Conservation (phyloP, 768 basidiomycete genomes). For the Mycena haematopus region DNA sequence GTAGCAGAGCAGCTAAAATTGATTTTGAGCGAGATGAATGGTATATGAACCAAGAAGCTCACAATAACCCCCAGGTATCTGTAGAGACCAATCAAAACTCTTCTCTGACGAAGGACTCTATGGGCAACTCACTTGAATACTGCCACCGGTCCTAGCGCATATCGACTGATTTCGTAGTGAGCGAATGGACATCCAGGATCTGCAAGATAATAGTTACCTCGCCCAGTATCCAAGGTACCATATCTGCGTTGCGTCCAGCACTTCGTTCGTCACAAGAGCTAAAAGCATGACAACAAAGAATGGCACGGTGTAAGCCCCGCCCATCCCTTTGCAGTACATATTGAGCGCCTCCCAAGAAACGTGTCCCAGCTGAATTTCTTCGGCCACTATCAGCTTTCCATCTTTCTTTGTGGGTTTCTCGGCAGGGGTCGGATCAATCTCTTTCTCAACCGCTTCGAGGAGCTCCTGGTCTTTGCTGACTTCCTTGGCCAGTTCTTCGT, state of each 20-base stretch:
- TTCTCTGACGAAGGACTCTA: constrained; percentile 10
- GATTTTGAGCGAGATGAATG: background rate
- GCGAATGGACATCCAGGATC: background rate
- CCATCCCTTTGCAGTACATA: constrained; percentile 44
- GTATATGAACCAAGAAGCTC: background rate
- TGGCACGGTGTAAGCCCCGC: constrained; percentile 41
- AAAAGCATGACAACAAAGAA: constrained; percentile 41
- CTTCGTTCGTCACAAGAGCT: constrained; percentile 34
- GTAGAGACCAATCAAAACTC: background rate
- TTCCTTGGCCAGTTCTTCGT: constrained; percentile 42
- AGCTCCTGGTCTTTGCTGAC: constrained; percentile 38
- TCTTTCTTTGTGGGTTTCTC: constrained; percentile 35
- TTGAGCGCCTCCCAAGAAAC: constrained; percentile 53
- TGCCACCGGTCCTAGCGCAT: constrained; percentile 43
- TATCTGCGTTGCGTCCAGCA: constrained; percentile 39
- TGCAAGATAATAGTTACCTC: constrained; percentile 1
- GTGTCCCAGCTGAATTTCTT: constrained; percentile 66
- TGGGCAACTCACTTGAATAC: constrained; percentile 44
- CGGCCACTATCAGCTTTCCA: constrained; percentile 66
- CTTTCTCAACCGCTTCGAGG: constrained; percentile 36
- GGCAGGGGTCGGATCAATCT: constrained; percentile 31
- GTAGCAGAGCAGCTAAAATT: constrained; percentile 38
- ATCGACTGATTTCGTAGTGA: constrained; percentile 37
- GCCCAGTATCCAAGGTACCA: constrained; percentile 57
- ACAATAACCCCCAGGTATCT: constrained; percentile 22